Evolutionary conservation across 768 basidiomycete genomes (phyloP), one percentile per base, ranked within the genome.

Genomic region (Favolaschia claudopus): DNA sequence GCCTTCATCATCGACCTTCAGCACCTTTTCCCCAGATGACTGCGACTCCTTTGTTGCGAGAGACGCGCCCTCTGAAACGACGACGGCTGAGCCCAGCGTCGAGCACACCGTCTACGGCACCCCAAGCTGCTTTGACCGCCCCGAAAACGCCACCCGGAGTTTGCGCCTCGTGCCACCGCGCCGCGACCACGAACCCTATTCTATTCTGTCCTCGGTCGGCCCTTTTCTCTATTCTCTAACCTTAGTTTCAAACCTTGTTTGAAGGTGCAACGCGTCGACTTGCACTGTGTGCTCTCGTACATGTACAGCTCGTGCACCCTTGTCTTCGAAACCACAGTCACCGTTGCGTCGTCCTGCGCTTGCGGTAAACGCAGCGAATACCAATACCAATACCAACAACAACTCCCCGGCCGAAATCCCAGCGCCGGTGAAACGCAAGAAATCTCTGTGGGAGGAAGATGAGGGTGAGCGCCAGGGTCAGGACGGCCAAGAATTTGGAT

Each of bases 251-350:
- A n/a, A n/a, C n/a, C 10, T n/a, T 36, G 34, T 10, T 12, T 24
- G 13, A 55, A 82, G 81, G 31, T 82, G 81, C 56, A 67, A 69
- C 3, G 66, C 72, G 7, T 70, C 74, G 7, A 77, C 77, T 7
- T 82, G 81, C 54, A 58, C 73, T 2, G 73, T 82, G 28, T 82
- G 81, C 57, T 74, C 80, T 27, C 74, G 80, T 27, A 79, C 75
- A 48, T 82, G 81, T 54, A 78, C 70, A 13, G 70, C 78, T 0
- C 71, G 75, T 3, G 72, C 75, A 0, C 76, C 77, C 1, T 69
- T 68, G 3, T 70, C 72, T 0, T 71, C 76, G 1, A 69, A 72
- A 12, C 32, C 58, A 3, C 62, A 61, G 9, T 76, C 76, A 2
- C 72, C 73, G n/a, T n/a, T n/a, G 24, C 66, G 63, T 29, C 69